Evolutionary conservation across 192 early-diverging fungal genomes (phyloP).

Genomic region (Coemansia sp.): DNA sequence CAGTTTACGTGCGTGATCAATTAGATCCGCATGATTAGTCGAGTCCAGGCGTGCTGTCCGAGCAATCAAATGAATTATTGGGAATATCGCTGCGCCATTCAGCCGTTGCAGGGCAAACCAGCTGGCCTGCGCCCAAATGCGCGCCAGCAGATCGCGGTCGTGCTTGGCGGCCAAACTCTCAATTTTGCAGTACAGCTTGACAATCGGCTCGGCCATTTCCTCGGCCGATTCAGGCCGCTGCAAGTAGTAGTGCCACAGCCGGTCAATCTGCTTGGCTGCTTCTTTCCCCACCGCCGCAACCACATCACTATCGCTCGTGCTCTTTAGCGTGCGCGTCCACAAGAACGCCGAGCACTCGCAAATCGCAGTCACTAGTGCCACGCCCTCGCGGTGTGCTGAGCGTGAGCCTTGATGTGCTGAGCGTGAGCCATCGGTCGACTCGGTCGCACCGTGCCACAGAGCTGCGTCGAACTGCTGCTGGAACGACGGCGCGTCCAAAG

Average conservation of each 20-base stretch:
- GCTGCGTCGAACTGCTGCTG: conserved; percentile 26
- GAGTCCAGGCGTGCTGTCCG: conserved; percentile 30
- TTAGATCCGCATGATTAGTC: conserved; percentile 5
- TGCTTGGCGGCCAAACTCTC: conserved; percentile 27
- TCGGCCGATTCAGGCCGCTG: conserved; percentile 26
- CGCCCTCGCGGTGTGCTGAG: conserved; percentile 19
- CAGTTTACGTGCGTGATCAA: conserved; percentile 16
- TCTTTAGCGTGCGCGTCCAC: conserved; percentile 39
- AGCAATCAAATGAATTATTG: conserved; percentile 29
- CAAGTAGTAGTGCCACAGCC: conserved; percentile 54
- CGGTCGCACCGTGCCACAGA: conserved; percentile 35
- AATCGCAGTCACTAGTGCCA: conserved; percentile 38
- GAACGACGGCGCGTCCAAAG: conserved; percentile 34
- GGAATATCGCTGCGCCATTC: conserved; percentile 12
- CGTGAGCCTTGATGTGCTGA: neutral
- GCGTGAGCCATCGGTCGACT: conserved; percentile 6
- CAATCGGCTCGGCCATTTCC: conserved; percentile 35
- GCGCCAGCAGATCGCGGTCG: conserved; percentile 22
- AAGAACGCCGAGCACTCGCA: conserved; percentile 51
- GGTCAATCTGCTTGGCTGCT: conserved; percentile 35
- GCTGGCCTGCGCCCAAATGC: conserved; percentile 48
- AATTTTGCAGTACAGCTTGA: conserved; percentile 37
- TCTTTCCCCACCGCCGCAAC: conserved; percentile 27
- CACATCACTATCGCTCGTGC: neutral
- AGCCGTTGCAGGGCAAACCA: conserved; percentile 49